Evolutionary conservation across 768 basidiomycete genomes (phyloP).

Genomic region (Tricholoma bakamatsutake): DNA sequence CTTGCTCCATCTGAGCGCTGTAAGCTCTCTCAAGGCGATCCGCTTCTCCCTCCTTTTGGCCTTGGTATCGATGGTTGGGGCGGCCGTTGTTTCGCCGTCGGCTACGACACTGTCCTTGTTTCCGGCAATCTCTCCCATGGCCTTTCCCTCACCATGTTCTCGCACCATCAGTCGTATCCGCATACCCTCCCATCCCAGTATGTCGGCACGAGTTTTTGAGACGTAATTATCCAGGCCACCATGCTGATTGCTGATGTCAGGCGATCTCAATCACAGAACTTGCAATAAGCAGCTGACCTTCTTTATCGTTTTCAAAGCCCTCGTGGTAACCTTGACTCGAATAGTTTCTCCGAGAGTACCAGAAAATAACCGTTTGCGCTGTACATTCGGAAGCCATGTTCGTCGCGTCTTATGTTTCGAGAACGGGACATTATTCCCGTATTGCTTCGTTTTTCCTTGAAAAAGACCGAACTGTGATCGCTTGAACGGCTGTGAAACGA

Average conservation of each 20-base stretch:
- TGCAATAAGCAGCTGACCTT: constrained; percentile 44
- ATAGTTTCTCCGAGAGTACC: constrained; percentile 54
- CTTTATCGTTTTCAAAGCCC: constrained; percentile 76
- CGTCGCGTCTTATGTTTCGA: constrained; percentile 85
- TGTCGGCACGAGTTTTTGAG: constrained; percentile 34
- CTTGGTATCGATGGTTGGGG: neutral
- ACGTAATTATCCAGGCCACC: constrained; percentile 73
- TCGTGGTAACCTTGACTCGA: constrained; percentile 65
- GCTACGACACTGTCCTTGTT: neutral
- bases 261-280: neutral
- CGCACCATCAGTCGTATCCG: constrained; percentile 36
- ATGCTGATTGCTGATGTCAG: constrained; percentile 31
- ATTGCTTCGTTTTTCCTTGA: constrained; percentile 73
- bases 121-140: constrained; percentile 6
- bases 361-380: constrained; percentile 67
- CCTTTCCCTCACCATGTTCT: constrained; percentile 9
- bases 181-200: constrained; percentile 42
- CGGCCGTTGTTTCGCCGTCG: neutral
- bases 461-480: constrained; percentile 77
- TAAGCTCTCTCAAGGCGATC: neutral
- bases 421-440: constrained; percentile 87
- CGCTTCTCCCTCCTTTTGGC: neutral
- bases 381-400: constrained; percentile 85
- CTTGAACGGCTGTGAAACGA: constrained; percentile 69
- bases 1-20: neutral